Base-by-base conservation (phyloP, 352 stramenopile species). In the Pythium vanterpoolii region DNA sequence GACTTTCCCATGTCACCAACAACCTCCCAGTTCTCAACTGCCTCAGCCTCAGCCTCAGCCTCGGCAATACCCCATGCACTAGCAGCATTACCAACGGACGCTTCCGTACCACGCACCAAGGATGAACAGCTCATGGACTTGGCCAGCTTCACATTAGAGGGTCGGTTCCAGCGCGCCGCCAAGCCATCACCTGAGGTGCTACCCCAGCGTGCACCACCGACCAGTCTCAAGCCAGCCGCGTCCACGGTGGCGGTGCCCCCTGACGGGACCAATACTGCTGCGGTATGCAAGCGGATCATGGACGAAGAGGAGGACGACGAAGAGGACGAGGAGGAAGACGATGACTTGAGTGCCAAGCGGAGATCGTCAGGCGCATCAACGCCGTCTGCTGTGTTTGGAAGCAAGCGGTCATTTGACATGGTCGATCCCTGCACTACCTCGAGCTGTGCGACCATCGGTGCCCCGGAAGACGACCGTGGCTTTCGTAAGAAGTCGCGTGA, bases 401-500 rank as follows among this genome's bases (percentile, higher is more conserved):
- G 72, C 55, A 83, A 77, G 39, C 70, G 74, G 76, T 86, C 58
- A 40, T 79, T 72, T 43, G 64, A 74, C 51, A 60, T 82, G 61
- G 69, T 76, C 45, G 65, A 77, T 33, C 62, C 68, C 38, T 85
- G 76, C 56, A 69, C 67, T 52, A 66, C 66, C 33, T 71, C 70
- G 34, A 77, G 68, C 44, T 86, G 79, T 50, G 73, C 74, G n/a
- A 82, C 74, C 27, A 86, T 86, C 38, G 67, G 49, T 3, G 47
- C 63, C 31, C 66, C 58, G 10, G 76, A 90, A 53, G 78, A 88
- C 31, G 76, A 87, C 40, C 71, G 78, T 49, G 77, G 80, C 9
- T 85, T 76, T 49, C 71, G 79, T 18, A 91, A 91, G 60, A 91
- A 91, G 49, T 89, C 79, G 16, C 66, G 81, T 14, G 81, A 91